Conservation (phyloP, 805 yeast genomes). For the Millerozyma miso region DNA sequence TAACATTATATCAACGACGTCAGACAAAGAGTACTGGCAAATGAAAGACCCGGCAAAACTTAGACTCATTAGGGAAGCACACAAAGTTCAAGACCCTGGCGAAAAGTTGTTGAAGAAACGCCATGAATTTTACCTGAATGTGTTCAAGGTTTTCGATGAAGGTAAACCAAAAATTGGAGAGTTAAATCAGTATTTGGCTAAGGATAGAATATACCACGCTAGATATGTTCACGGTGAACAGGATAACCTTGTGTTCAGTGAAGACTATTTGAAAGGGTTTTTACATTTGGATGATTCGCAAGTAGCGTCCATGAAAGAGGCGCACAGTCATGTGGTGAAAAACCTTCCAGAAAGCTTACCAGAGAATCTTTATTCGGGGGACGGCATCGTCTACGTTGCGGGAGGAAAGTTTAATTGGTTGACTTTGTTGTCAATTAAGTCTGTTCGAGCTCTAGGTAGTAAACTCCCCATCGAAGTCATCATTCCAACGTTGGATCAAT, state of each 20-base stretch:
- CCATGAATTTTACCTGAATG: conserved; percentile 38
- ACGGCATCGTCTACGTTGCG: conserved; percentile 69
- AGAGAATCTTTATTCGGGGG: conserved; percentile 33
- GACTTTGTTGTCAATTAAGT: conserved; percentile 59
- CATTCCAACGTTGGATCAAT: conserved; percentile 66
- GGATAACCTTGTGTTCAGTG: conserved; percentile 40
- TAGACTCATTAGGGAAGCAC: conserved; percentile 4
- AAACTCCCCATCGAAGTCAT: conserved; percentile 77
- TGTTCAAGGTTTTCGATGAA: conserved; percentile 38
- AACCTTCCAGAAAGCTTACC: conserved; percentile 42
- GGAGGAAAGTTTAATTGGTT: conserved; percentile 78
- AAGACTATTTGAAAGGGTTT: conserved; percentile 47
- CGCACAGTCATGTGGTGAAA: conserved; percentile 45
- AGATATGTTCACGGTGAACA: conserved; percentile 37
- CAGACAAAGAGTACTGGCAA: conserved; percentile 1
- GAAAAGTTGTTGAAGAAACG: conserved; percentile 22
- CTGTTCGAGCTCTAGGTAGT: conserved; percentile 63
- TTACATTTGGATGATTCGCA: conserved; percentile 44
- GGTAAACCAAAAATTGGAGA: conserved; percentile 44
- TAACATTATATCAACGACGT: conserved; percentile 5
- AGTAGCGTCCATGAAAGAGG: conserved; percentile 37
- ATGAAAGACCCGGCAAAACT: conserved; percentile 6
- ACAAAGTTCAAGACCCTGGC: conserved; percentile 6
- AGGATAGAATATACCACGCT: conserved; percentile 51
- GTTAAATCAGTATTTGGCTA: conserved; percentile 41